These are phyloP conservation scores for Penicillium occitanis DNA, from an alignment of 2,329 filamentous ascomycete genomes.

Conservation along the genomic window DNA sequence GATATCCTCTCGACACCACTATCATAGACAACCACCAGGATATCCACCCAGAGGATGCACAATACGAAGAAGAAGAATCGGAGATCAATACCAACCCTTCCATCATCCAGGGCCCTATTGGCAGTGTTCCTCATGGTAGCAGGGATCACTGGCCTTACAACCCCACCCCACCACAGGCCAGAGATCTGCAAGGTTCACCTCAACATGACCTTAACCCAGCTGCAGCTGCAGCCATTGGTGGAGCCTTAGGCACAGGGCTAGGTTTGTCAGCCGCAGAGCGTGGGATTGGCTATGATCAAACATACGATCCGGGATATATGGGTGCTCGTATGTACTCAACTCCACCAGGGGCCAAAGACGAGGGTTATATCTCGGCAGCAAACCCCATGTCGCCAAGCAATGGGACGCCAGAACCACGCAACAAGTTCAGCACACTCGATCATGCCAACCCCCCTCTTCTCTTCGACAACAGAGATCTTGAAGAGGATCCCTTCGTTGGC, in stretches of 20 bases:
- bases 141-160: slow-evolving; percentile 58
- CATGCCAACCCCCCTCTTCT: slow-evolving; percentile 52
- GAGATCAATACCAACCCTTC: slow-evolving; percentile 85
- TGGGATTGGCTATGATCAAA: slow-evolving; percentile 56
- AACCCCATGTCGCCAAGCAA: slow-evolving; percentile 55
- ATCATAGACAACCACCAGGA: slow-evolving; percentile 60
- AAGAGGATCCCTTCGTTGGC: slow-evolving; percentile 65
- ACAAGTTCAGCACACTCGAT: slow-evolving; percentile 53
- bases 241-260: slow-evolving; percentile 39
- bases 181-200: slow-evolving; percentile 41
- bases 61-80: slow-evolving; percentile 52
- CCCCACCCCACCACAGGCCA: slow-evolving; percentile 53
- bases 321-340: slow-evolving; percentile 46
- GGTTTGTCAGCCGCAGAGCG: slow-evolving; percentile 55
- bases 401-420: slow-evolving; percentile 48
- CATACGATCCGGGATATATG: slow-evolving; percentile 61
- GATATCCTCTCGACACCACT: slow-evolving; percentile 64
- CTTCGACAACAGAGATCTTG: slow-evolving; percentile 48
- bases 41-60: slow-evolving; percentile 75
- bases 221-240: slow-evolving; percentile 45
- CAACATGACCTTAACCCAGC: slow-evolving; percentile 22
- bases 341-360: slow-evolving; percentile 68
- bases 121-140: slow-evolving; percentile 52
- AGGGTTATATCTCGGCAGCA: slow-evolving; percentile 84
- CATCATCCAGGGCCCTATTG: slow-evolving; percentile 71